Percentiles rank a stretch among this genome's conserved stretches.
Evolutionary conservation across 1,284 basidiomycete genomes (phyloP).

Genomic region (Tilletia caries): DNA sequence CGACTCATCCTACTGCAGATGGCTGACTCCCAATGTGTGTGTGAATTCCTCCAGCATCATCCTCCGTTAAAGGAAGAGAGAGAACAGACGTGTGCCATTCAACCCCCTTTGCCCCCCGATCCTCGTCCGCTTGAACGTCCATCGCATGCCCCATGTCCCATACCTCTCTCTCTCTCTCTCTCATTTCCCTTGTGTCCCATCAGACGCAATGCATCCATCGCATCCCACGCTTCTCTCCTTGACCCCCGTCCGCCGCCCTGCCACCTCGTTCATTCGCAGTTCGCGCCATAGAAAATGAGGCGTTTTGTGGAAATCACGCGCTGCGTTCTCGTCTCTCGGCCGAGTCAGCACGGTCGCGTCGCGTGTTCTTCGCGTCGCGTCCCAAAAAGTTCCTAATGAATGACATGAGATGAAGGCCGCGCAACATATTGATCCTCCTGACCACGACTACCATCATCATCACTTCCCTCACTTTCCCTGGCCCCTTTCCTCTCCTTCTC

Average conservation of each 20-base stretch:
- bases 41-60: constrained; percentile 1
- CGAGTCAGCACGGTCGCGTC: constrained; percentile 7
- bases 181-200: background rate
- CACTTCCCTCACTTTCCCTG: background rate
- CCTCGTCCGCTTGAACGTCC: background rate
- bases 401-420: background rate
- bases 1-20: background rate
- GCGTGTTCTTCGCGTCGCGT: background rate
- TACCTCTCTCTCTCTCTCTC: background rate
- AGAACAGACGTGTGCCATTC: constrained; percentile 3
- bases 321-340: background rate
- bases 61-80: constrained; percentile 13
- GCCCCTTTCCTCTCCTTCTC: background rate
- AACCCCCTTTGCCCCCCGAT: background rate
- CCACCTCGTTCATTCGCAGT: too few species aligned
- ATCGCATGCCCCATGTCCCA: constrained; percentile 10
- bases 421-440: too few species aligned
- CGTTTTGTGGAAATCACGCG: too few species aligned
- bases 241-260: background rate
- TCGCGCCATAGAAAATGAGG: too few species aligned
- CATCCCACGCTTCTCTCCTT: background rate
- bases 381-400: background rate
- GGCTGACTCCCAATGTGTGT: background rate
- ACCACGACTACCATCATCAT: background rate
- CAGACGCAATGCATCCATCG: constrained; percentile 3